Evolutionary conservation across 768 basidiomycete genomes (phyloP), one percentile per base, ranked within the genome.

Genomic region (Russula abietina): DNA sequence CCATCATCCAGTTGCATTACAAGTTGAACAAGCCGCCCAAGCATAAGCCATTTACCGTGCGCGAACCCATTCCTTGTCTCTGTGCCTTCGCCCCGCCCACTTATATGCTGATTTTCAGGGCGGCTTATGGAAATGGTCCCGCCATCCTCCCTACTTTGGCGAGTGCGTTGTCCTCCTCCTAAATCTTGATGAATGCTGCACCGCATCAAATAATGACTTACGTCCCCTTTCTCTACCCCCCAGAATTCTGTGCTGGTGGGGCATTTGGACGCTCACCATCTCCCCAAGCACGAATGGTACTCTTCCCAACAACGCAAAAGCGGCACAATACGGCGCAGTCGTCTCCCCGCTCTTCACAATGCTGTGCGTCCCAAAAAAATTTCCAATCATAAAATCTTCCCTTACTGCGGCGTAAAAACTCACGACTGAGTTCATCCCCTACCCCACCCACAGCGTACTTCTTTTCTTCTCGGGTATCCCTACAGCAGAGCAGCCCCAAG

Each of bases 401-500:
- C 24, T 33, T 48, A 48, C n/a, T 1, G n/a, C 39, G 19, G 28
- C 38, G 41, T 65, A 83, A n/a, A n/a, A n/a, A 70, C 41, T 43
- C 5, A 45, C n/a, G 57, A 4, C 26, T 63, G 26, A 12, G 49
- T n/a, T n/a, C n/a, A n/a, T n/a, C n/a, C n/a, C n/a, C n/a, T n/a
- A n/a, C 16, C 6, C 48, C 30, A 14, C 61, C n/a, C n/a, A 19
- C 56, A 83, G 83, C 32, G 68, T 86, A 3, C 76, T 86, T 19
- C 78, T 89, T 75, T 88, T 87, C 73, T 83, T 76, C 6, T 85
- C 85, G 12, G 88, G 87, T 10, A 69, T 89, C n/a, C 87, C 86
- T 0, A 83, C 83, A 0, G 85, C 84, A 5, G 86, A 87, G 71
- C 86, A 85, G 70, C 85, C 85, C 2, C 79, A 81, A 45, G 85